Conservation (phyloP, 257 asterid genomes). For the Solanum pimpinellifolium region DNA sequence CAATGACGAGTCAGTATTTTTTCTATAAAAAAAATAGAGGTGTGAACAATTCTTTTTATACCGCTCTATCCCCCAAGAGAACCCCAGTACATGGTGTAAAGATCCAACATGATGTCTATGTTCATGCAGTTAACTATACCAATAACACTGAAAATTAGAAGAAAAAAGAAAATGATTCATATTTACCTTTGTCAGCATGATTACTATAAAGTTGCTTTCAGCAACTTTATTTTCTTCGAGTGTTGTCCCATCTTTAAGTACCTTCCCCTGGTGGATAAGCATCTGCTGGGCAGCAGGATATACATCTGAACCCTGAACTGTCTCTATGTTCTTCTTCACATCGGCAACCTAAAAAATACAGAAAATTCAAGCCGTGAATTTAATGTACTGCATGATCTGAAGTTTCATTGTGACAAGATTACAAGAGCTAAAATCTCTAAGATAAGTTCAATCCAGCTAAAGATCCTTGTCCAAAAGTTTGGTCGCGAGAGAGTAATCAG, state of each 20-base stretch:
- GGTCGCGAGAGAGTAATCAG: not conserved
- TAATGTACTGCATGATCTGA: not conserved
- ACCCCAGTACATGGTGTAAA: not conserved
- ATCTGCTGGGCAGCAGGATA: conserved; percentile 64
- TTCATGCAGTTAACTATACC: not conserved
- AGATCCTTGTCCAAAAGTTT: not conserved
- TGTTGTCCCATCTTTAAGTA: conserved; percentile 64
- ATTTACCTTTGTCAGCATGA: conserved; percentile 62
- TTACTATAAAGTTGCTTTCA: conserved; percentile 55
- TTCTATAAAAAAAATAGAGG: not conserved
- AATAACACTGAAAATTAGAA: not conserved
- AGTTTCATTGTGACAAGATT: not conserved
- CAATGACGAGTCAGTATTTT: not conserved
- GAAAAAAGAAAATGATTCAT: not conserved
- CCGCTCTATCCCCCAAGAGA: not conserved
- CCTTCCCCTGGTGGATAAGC: conserved; percentile 76
- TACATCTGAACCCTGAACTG: conserved; percentile 47
- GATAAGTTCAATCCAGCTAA: not conserved
- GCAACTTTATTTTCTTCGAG: conserved; percentile 62
- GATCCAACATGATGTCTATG: not conserved
- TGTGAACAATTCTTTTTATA: not conserved
- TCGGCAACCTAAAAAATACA: conserved; percentile 37
- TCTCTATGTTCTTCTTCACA: conserved; percentile 64
- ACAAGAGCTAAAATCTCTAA: not conserved
- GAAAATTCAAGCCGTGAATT: not conserved